phyloP scores from a whole-genome alignment of 768 basidiomycete genomes.

The Epithele typhae region DNA sequence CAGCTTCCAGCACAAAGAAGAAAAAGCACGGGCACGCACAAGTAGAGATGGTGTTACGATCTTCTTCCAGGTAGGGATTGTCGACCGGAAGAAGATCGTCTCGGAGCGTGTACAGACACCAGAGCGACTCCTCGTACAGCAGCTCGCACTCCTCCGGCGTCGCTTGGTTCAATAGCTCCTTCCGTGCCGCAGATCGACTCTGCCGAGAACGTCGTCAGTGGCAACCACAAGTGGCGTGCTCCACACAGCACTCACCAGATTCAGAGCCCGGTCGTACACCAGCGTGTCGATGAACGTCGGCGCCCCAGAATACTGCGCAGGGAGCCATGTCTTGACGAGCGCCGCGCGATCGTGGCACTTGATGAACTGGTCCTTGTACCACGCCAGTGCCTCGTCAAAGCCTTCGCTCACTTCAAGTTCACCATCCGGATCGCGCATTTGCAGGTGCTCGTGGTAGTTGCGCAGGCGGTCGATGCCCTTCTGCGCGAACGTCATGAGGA shows the following conservation, averaged over 20 bases:
- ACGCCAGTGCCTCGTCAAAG: conserved; percentile 76
- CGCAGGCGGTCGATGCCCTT: conserved; percentile 85
- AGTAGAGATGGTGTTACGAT: conserved; percentile 70
- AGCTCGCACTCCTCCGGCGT: conserved; percentile 84
- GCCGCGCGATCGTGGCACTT: conserved; percentile 93
- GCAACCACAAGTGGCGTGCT: background rate
- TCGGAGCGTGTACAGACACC: conserved; percentile 89
- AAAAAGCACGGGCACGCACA: conserved; percentile 52
- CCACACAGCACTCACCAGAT: conserved; percentile 53
- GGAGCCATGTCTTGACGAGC: conserved; percentile 83
- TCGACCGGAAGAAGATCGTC: conserved; percentile 81
- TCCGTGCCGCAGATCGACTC: conserved; percentile 90
- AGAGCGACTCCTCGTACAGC: conserved; percentile 91
- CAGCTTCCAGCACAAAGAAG: conserved; percentile 1
- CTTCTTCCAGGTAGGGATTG: conserved; percentile 83
- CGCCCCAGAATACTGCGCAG: conserved; percentile 76
- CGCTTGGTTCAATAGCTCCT: conserved; percentile 82
- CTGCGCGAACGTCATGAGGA: conserved; percentile 88
- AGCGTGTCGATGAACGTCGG: conserved; percentile 86
- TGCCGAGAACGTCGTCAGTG: conserved; percentile 26
- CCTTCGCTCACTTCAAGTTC: conserved; percentile 74
- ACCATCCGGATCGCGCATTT: conserved; percentile 73
- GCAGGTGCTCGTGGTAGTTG: conserved; percentile 76
- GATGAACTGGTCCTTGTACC: conserved; percentile 93
- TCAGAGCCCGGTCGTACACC: conserved; percentile 87